Conservation (phyloP, 495 filamentous ascomycete genomes). For the Polyplosphaeria fusca region DNA sequence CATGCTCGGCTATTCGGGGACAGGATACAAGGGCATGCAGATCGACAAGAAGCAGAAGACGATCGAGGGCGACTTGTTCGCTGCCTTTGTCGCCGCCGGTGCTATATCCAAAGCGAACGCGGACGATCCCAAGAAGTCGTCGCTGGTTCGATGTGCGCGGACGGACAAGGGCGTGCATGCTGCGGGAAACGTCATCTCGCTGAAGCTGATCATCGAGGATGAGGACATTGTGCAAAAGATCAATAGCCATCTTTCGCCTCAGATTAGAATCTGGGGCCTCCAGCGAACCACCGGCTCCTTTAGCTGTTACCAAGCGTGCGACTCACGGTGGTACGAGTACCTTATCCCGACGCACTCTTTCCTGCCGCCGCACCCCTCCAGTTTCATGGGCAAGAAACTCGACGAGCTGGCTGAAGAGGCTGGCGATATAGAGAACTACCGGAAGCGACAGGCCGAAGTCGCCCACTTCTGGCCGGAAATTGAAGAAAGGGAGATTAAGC, state of each 20-base stretch:
- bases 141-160: slow-evolving; percentile 85
- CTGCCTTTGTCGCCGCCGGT: slow-evolving; percentile 80
- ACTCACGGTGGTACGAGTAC: slow-evolving; percentile 94
- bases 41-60: slow-evolving; percentile 67
- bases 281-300: slow-evolving; percentile 79
- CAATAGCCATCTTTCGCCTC: slow-evolving; percentile 75
- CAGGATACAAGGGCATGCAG: slow-evolving; percentile 97
- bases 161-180: slow-evolving; percentile 99
- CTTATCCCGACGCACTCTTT: slow-evolving; percentile 88
- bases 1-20: slow-evolving; percentile 89
- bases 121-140: slow-evolving; percentile 92
- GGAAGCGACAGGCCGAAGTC: slow-evolving; percentile 70
- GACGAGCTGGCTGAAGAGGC: slow-evolving; percentile 66
- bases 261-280: slow-evolving; percentile 93
- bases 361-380: slow-evolving; percentile 84
- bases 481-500: slow-evolving; percentile 71
- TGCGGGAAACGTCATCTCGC: slow-evolving; percentile 89
- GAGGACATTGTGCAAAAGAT: slow-evolving; percentile 82
- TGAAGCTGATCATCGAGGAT: slow-evolving; percentile 95
- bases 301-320: slow-evolving; percentile 87
- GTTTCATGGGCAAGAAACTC: slow-evolving; percentile 77
- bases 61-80: slow-evolving; percentile 95
- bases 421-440: slow-evolving; percentile 63
- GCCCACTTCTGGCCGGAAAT: slow-evolving; percentile 74
- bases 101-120: slow-evolving; percentile 97